Percentiles rank a stretch among this genome's conserved stretches.
These are phyloP conservation scores for Acacia melanoxylon DNA, from an alignment of 306 rosid species.

Conservation along the genomic window DNA sequence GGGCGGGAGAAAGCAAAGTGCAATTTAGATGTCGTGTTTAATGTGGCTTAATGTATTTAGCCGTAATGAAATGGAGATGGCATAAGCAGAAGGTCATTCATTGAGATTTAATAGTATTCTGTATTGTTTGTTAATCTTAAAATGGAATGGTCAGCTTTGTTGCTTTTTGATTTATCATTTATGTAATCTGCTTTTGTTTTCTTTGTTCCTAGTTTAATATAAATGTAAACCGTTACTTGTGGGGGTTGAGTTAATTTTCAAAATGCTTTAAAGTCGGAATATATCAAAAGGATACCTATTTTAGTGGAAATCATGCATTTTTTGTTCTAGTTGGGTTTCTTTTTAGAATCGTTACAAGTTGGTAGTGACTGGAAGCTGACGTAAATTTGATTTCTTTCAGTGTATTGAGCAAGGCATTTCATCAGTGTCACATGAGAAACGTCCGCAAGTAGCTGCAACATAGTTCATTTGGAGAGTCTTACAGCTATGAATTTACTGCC, in stretches of 20 bases:
- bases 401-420: slow-evolving; percentile 54
- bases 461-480: slow-evolving; percentile 12
- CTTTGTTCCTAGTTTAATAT: neutral
- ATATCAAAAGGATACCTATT: neutral
- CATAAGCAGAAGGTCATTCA: neutral
- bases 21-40: neutral
- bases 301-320: neutral
- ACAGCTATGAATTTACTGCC: slow-evolving; percentile 29
- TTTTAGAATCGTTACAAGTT: neutral
- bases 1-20: neutral
- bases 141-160: neutral
- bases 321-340: neutral
- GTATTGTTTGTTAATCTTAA: neutral
- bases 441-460: slow-evolving; percentile 31
- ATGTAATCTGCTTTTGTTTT: neutral
- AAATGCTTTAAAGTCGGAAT: neutral
- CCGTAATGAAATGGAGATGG: neutral
- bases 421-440: slow-evolving; percentile 30
- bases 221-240: neutral
- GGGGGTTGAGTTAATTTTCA: neutral
- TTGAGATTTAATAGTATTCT: neutral
- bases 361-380: slow-evolving; percentile 6
- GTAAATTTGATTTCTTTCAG: slow-evolving; percentile 35
- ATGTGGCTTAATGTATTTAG: neutral
- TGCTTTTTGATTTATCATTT: neutral